phyloP scores from a whole-genome alignment of 2,329 filamentous ascomycete genomes.

The Waltergamsia citrina region DNA sequence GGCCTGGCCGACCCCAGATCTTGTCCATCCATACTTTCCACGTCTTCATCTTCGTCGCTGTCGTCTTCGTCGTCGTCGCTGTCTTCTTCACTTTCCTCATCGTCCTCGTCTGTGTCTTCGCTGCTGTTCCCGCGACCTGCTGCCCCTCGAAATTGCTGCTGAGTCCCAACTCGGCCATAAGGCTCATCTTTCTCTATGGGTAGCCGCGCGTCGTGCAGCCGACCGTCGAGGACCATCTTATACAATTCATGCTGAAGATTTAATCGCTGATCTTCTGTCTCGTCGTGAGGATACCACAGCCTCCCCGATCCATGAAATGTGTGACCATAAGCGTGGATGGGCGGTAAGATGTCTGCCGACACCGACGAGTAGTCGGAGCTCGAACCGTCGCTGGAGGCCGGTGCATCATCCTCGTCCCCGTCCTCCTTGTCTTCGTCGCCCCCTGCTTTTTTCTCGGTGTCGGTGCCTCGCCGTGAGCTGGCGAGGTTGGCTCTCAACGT shows the following conservation, averaged over 20 bases:
- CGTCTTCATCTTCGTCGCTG: neutral
- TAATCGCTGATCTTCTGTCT: constrained; percentile 19
- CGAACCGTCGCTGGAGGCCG: constrained; percentile 15
- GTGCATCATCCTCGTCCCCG: constrained; percentile 5
- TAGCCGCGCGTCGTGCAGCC: constrained; percentile 18
- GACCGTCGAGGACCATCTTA: constrained; percentile 21
- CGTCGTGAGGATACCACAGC: constrained; percentile 22
- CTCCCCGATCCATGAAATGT: constrained; percentile 25
- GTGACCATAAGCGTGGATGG: constrained; percentile 22
- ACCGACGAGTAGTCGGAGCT: constrained; percentile 23
- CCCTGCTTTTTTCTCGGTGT: neutral
- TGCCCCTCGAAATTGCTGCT: no score
- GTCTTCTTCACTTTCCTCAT: neutral
- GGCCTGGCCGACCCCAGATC: constrained; percentile 6
- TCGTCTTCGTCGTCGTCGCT: constrained; percentile 6
- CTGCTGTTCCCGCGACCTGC: no score
- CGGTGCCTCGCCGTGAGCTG: neutral
- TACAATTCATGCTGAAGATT: constrained; percentile 22
- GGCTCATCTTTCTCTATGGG: constrained; percentile 14
- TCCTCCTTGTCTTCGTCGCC: neutral
- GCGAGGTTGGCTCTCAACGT: neutral
- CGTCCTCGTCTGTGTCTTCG: no score
- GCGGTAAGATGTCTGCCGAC: constrained; percentile 20
- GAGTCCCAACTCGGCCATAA: no score
- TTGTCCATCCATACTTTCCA: no score